A percentile compares a stretch with the other conserved stretches of the same genome.
Conservation (phyloP, 768 basidiomycete species). For the Lactifluus hygrophoroides region DNA sequence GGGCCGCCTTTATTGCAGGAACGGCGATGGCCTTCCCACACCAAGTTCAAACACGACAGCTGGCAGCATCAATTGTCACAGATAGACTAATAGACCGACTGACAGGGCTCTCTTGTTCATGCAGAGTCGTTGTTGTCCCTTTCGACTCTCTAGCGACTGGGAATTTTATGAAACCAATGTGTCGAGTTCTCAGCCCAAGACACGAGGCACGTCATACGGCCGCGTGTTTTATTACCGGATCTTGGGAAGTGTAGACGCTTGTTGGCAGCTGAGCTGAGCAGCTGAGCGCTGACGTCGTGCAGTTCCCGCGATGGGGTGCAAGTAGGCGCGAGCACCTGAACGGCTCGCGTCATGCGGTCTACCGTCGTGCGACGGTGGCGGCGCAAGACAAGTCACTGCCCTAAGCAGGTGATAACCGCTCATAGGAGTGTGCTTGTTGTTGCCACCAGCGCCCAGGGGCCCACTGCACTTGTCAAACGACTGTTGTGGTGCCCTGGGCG, state of each 20-base stretch:
- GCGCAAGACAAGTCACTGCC: neutral
- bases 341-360: neutral
- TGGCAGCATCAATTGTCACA: no score
- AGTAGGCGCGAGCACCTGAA: slow-evolving; percentile 8
- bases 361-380: neutral
- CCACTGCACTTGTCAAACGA: neutral
- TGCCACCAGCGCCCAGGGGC: neutral
- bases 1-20: neutral
- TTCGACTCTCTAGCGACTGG: neutral
- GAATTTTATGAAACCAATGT: neutral
- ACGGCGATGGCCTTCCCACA: slow-evolving; percentile 5
- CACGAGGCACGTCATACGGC: neutral
- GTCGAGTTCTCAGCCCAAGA: neutral
- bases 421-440: neutral
- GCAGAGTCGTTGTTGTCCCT: neutral
- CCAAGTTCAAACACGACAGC: neutral
- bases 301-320: neutral
- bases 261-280: slow-evolving; percentile 4
- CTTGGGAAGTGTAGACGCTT: neutral
- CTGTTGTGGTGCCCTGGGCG: neutral
- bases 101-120: neutral
- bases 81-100: no score
- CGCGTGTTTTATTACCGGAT: neutral
- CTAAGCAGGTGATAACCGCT: neutral
- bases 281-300: slow-evolving; percentile 10